A percentile compares a stretch with the other conserved stretches of the same genome.
Conservation (phyloP, 2,329 filamentous ascomycete species). For the Colletotrichum kahawae region DNA sequence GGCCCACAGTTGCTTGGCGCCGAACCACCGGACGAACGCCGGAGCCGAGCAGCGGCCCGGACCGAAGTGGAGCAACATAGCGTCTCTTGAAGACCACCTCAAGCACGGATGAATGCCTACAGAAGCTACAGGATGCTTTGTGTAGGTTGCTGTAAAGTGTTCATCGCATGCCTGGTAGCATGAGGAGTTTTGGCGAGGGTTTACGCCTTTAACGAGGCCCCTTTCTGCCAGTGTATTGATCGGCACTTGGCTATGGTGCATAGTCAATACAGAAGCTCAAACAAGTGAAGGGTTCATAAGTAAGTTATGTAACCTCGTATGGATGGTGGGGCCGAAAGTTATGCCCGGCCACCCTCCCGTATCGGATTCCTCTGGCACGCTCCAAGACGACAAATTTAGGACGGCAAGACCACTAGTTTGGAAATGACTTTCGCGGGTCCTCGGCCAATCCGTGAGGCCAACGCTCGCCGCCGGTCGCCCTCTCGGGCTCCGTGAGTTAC, state of each 20-base stretch:
- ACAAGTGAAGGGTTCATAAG: background rate
- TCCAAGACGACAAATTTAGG: background rate
- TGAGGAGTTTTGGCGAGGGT: background rate
- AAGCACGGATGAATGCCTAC: background rate
- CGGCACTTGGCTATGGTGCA: background rate
- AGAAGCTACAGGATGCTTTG: background rate
- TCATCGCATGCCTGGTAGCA: fast-evolving
- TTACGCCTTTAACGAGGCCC: background rate
- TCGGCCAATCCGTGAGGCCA: background rate
- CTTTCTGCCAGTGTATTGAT: background rate
- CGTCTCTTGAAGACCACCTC: background rate
- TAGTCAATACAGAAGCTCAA: background rate
- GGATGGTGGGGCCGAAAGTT: background rate
- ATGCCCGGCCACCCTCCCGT: background rate
- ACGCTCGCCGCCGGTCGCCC: background rate
- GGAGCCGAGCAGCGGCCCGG: background rate
- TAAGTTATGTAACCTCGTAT: background rate
- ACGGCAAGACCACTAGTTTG: background rate
- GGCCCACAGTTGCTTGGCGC: background rate
- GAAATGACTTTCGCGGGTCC: background rate
- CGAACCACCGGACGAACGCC: background rate
- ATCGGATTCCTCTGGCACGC: background rate
- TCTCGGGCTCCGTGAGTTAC: background rate
- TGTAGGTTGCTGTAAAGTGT: fast-evolving
- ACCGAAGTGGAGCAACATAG: background rate